Base-by-base conservation (phyloP, 2,329 filamentous ascomycete genomes). In the Talaromyces sp. region DNA sequence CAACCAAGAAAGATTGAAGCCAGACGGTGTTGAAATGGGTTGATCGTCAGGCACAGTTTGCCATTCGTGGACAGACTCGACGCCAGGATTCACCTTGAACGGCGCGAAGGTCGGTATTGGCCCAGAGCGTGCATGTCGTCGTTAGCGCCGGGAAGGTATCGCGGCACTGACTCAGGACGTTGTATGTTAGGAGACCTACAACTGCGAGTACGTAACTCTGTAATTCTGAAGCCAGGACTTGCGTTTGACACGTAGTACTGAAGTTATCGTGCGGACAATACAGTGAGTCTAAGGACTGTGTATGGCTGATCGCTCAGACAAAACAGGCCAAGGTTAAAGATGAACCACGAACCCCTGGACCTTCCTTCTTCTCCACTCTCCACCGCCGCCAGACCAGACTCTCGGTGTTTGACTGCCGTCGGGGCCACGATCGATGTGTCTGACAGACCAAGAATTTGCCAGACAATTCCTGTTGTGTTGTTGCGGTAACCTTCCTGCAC, bases 281-380 rank as follows among this genome's bases (percentile, higher is more conserved):
- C 5, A 31, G 27, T 31, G 27, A 31, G 8, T 31, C 35, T 37
- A 37, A 13, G 35, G 35, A 37, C 9, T 13, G 35, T 13, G 35
- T 37, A 37, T 37, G 52, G 19, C 10, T 39, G 33, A 56, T 56
- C 52, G 50, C 52, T 56, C n/a, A 22, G 52, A 56, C 52, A 56
- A 37, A 56, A 56, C 31, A 37, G 31, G 33, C 11, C 52, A 22
- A 37, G 33, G 33, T 6, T 33, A 22, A 37, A 19, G 31, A 56
- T 56, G n/a, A 56, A 56, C 52, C 33, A 56, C 22, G 52, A 56
- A 56, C 52, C 52, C 52, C 52, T 56, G 33, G 33, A 56, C 33
- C 33, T 22, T 56, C 52, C 31, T 54, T 24, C 33, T 24, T 37
- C 52, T 39, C 52, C 52, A 56, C 52, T 39, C 33, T 22, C 52